phyloP scores from a whole-genome alignment of 495 filamentous ascomycete genomes.

The Rostrohypoxylon terebratum region DNA sequence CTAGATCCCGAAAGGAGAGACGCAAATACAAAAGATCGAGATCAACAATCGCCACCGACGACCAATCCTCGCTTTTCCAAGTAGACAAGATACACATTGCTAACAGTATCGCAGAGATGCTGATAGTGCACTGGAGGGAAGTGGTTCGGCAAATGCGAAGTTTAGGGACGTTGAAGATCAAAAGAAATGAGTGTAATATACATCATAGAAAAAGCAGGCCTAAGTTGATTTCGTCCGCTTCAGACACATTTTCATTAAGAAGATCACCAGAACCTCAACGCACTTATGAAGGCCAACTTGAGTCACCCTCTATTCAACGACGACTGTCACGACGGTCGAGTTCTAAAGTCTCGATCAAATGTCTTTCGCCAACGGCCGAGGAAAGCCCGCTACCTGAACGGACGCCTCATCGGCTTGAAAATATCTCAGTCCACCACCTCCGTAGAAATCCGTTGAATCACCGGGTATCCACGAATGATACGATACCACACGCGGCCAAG shows the following conservation, averaged over 20 bases:
- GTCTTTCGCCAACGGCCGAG: constrained; percentile 52
- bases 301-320: constrained; percentile 34
- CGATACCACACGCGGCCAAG: constrained; percentile 23
- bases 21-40: constrained; percentile 27
- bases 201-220: constrained; percentile 4
- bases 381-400: constrained; percentile 40
- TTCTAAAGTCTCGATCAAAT: constrained; percentile 37
- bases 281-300: neutral
- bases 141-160: constrained; percentile 66
- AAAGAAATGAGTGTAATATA: constrained; percentile 12
- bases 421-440: constrained; percentile 1
- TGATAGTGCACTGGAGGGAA: constrained; percentile 69
- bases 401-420: neutral
- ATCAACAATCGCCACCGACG: constrained; percentile 19
- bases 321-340: constrained; percentile 44
- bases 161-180: constrained; percentile 49
- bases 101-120: constrained; percentile 67
- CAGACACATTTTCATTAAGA: constrained; percentile 45
- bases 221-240: constrained; percentile 42
- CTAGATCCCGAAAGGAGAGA: constrained; percentile 55
- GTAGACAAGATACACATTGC: constrained; percentile 65
- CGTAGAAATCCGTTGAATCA: constrained; percentile 3
- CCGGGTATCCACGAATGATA: constrained; percentile 24
- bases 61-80: constrained; percentile 23
- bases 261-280: constrained; percentile 37